phyloP scores from a whole-genome alignment of 1,139 yeast genomes.

The Protomyces arabidopsidicola region DNA sequence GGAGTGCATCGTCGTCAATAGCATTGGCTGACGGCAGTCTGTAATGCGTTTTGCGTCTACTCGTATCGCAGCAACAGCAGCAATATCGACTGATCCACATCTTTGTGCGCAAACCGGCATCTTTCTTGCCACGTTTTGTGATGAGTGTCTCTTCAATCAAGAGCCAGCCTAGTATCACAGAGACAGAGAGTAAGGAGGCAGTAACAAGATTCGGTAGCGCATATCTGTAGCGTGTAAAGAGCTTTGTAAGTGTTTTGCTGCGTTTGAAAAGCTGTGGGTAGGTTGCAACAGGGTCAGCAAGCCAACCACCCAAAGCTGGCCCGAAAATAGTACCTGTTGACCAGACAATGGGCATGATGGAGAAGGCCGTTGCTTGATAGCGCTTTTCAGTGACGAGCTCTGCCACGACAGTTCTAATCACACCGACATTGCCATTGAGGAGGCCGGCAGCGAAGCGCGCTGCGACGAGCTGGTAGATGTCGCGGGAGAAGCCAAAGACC shows the following conservation, averaged over 20 bases:
- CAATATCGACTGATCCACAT: constrained; percentile 6
- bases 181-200: constrained; percentile 33
- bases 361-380: constrained; percentile 60
- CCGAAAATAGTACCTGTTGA: constrained; percentile 57
- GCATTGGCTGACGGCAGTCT: constrained; percentile 11
- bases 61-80: background rate
- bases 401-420: constrained; percentile 56
- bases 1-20: constrained; percentile 7
- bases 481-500: constrained; percentile 51
- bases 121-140: constrained; percentile 39
- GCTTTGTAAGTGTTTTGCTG: constrained; percentile 5
- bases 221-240: constrained; percentile 51
- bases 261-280: constrained; percentile 36
- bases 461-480: constrained; percentile 49
- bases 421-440: constrained; percentile 59
- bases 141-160: constrained; percentile 55
- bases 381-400: constrained; percentile 54
- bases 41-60: constrained; percentile 7
- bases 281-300: constrained; percentile 41
- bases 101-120: constrained; percentile 13
- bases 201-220: constrained; percentile 55
- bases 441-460: constrained; percentile 55
- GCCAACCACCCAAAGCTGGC: constrained; percentile 52
- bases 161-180: constrained; percentile 46
- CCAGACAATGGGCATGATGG: constrained; percentile 57